Conservation (phyloP, 164 flowering plant genomes). For the Magnolia sinica region DNA sequence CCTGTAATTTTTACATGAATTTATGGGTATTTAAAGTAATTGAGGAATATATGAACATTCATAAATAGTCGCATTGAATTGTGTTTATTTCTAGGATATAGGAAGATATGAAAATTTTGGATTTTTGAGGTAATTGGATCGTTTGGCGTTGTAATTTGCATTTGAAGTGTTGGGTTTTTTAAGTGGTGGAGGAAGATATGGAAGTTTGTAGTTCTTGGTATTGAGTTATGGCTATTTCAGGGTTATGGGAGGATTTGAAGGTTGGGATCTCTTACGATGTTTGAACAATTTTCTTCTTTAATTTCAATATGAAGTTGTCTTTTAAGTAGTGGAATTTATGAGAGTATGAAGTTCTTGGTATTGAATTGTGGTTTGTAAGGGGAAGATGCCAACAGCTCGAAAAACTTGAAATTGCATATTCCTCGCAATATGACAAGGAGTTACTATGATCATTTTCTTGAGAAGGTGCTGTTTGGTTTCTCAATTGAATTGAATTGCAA, state of each 20-base stretch:
- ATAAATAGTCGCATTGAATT: too few species aligned
- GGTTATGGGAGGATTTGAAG: not conserved
- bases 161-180: not conserved
- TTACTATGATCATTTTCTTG: too few species aligned
- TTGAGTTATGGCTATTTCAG: conserved; percentile 2
- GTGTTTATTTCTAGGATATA: not conserved
- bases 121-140: not conserved
- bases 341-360: not conserved
- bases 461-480: too few species aligned
- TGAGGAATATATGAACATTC: too few species aligned
- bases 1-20: too few species aligned
- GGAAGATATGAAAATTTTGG: not conserved
- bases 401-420: too few species aligned
- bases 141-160: too few species aligned
- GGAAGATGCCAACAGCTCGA: not conserved
- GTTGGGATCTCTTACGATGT: not conserved
- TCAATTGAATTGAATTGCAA: too few species aligned
- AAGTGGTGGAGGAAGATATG: not conserved
- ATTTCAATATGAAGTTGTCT: not conserved
- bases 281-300: not conserved
- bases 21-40: too few species aligned
- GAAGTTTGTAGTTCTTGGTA: not conserved
- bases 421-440: too few species aligned
- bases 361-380: not conserved
- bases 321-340: not conserved